Evolutionary conservation across 306 rosid species (phyloP).

Genomic region (Geum urbanum): DNA sequence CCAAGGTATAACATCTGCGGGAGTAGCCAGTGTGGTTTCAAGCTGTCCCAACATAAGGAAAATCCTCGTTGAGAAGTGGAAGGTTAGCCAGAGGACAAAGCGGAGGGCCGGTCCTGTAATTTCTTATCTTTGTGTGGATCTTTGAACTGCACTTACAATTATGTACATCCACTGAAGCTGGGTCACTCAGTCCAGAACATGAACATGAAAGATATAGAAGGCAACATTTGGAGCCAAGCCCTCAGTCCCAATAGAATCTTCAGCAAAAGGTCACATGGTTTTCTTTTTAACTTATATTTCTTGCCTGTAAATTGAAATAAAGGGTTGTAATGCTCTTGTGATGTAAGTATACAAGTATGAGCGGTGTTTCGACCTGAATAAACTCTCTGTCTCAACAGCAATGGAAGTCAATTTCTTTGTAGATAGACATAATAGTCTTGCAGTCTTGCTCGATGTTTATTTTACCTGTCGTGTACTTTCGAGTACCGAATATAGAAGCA

Average conservation of each 20-base stretch:
- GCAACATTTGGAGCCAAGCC: background rate
- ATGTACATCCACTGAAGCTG: slow-evolving; percentile 11
- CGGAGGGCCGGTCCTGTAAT: slow-evolving; percentile 78
- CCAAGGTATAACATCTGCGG: slow-evolving; percentile 67
- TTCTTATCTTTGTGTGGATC: slow-evolving; percentile 77
- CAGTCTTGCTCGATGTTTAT: too few relatives aligned
- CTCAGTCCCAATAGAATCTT: background rate
- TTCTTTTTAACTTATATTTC: background rate
- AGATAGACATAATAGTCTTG: too few relatives aligned
- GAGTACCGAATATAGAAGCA: too few relatives aligned
- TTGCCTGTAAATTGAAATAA: background rate
- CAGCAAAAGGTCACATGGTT: background rate
- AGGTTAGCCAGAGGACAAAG: slow-evolving; percentile 85
- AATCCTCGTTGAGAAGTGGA: slow-evolving; percentile 90
- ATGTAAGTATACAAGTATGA: too few relatives aligned
- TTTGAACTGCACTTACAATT: slow-evolving; percentile 27
- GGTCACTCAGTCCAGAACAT: background rate
- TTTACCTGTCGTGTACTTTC: too few relatives aligned
- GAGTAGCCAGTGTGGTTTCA: slow-evolving; percentile 84
- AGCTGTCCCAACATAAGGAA: slow-evolving; percentile 78
- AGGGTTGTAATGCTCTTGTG: background rate
- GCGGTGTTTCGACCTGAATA: too few relatives aligned
- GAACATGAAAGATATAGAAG: background rate
- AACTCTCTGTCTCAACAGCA: too few relatives aligned
- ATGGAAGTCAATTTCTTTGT: too few relatives aligned